Evolutionary conservation across 2,329 filamentous ascomycete species (phyloP), one percentile per base, ranked within the genome.

Genomic region (Xylariomycetidae sp.): DNA sequence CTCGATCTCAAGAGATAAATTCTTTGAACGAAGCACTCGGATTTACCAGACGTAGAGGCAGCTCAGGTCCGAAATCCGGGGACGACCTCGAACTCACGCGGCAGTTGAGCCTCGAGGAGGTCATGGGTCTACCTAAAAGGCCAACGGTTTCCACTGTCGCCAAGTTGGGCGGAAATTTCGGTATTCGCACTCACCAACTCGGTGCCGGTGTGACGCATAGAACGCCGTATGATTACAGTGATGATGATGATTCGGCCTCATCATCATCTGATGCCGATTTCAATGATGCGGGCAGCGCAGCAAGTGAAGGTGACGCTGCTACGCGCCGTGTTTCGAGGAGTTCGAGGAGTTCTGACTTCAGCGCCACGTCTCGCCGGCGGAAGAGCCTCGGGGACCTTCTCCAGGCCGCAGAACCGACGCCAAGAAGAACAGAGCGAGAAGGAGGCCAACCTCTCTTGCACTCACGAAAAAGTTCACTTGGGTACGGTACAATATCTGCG

Each of bases 141-240:
- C 74, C 76, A 1, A 79, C 64, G 0, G 65, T 75, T 15, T 65
- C 65, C 4, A 58, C 60, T 12, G 53, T 75, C 13, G 57, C 64
- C 43, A 68, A 72, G 57, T 59, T 84, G 29, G 79, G 79, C 3
- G 68, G 85, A 15, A 84, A 68, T 44, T 67, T 86, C 40, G 81
- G 82, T 2, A 89, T 90, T 60, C 79, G 80, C 43, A 88, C 85
- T 3, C 82, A 88, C 43, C 76, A 78, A 35, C 61, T 93, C 2
- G 70, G 77, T 7, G 64, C 67, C 9, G 35, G 27, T 17, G 35
- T 38, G 37, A 31, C 39, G 7, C 29, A 44, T n/a, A 38, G 23
- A 10, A 39, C 37, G 15, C 25, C 39, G 4, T 38, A 44, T 6
- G 39, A 44, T 19, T 48, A 31, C 9, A 47, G 41, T 31, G 48